Evolutionary conservation across 495 filamentous ascomycete genomes (phyloP), one percentile per base, ranked within the genome.

Genomic region (Lentithecium fluviatile): DNA sequence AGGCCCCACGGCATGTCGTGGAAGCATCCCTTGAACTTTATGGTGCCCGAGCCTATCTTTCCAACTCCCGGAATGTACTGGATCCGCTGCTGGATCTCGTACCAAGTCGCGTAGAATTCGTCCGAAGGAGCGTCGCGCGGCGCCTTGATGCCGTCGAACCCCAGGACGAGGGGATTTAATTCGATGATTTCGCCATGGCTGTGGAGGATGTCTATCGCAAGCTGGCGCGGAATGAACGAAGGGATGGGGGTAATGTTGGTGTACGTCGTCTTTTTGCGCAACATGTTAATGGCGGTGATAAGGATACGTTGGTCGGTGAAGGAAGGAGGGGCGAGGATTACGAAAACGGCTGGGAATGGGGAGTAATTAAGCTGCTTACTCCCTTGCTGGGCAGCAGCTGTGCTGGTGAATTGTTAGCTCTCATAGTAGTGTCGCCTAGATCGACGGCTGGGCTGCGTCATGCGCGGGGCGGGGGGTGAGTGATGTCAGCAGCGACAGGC

Each of bases 191-290:
- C 72, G 40, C 62, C 62, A 49, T 74, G 70, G 40, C 59, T 66
- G 57, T 74, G 72, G 38, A 74, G 71, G 60, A 74, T 70, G 59
- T 74, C 72, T 34, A 74, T 64, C n/a, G 72, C 72, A 36, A 74
- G 65, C 59, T 71, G 69, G 42, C 72, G 72, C 24, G 72, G 72
- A 25, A 74, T 68, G 49, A 65, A 67, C 17, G 62, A 65, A 2
- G 72, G 71, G n/a, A 74, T 71, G 19, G 72, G 65, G 20, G 72
- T 74, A 60, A 74, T 73, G 62, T 74, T 73, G 21, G 69, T 73
- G 58, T 74, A 74, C 50, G 58, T 61, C 19, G 46, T 56, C 46
- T 69, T 69, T 55, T 71, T 71, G 37, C 57, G 60, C 69, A 74
- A 69, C 63, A 67, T 68, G 25, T 49, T 65, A 13, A 10, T 10